These are phyloP conservation scores for Parathielavia appendiculata DNA, from an alignment of 495 filamentous ascomycete species.

Conservation along the genomic window DNA sequence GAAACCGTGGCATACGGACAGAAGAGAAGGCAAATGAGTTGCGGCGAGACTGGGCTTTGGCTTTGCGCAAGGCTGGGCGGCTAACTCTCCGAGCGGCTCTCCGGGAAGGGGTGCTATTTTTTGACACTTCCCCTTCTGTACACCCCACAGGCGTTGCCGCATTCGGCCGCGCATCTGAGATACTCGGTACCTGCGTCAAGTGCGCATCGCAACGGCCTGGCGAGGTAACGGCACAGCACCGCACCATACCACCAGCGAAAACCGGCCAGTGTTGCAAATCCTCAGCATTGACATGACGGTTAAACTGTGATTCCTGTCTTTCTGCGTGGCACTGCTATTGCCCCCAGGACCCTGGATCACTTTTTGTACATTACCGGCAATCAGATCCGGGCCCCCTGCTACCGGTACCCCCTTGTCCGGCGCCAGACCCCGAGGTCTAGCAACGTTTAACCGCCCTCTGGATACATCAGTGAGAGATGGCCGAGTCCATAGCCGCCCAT, in stretches of 20 bases:
- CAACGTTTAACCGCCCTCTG: constrained; percentile 41
- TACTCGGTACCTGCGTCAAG: constrained; percentile 8
- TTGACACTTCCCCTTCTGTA: constrained; percentile 23
- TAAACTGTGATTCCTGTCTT: constrained; percentile 3
- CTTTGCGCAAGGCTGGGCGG: constrained; percentile 19
- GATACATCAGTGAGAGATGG: constrained; percentile 24
- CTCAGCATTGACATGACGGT: constrained; percentile 2
- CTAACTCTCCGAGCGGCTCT: constrained; percentile 6
- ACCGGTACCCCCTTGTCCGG: constrained; percentile 8
- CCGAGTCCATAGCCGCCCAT: constrained; percentile 43
- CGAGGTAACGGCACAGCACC: constrained; percentile 19
- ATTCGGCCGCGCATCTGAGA: constrained; percentile 6
- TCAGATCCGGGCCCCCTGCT: not conserved
- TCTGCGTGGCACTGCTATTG: constrained; percentile 4
- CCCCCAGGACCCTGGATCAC: constrained; percentile 7
- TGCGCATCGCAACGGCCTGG: constrained; percentile 6
- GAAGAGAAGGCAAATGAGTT: not conserved
- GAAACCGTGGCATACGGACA: no score
- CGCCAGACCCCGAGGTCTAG: constrained; percentile 14
- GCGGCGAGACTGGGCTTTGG: constrained; percentile 20
- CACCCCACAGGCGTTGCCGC: constrained; percentile 13
- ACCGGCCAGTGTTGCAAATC: constrained; percentile 3
- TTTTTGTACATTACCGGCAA: constrained; percentile 14
- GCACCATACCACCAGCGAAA: constrained; percentile 18
- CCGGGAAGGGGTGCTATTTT: constrained; percentile 21